Percentiles rank a stretch among this genome's conserved stretches.
phyloP scores from a whole-genome alignment of 768 basidiomycete genomes.

The Paxillus ammoniavirescens region DNA sequence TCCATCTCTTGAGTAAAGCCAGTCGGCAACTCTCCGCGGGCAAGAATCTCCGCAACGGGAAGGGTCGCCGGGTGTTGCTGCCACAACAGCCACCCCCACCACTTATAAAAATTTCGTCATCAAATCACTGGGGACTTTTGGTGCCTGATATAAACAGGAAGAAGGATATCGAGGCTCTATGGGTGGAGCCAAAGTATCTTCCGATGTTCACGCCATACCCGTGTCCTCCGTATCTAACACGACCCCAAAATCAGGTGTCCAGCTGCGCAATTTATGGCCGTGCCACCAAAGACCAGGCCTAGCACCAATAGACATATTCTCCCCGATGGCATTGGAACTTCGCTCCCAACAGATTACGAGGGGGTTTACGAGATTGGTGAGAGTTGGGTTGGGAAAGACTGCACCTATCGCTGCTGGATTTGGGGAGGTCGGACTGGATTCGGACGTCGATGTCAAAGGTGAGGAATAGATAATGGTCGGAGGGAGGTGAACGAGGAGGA shows the following conservation, averaged over 20 bases:
- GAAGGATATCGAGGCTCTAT: no score
- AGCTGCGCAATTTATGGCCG: constrained; percentile 17
- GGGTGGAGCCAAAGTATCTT: no score
- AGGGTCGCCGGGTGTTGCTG: no score
- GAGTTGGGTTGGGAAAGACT: constrained; percentile 22
- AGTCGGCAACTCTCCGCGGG: no score
- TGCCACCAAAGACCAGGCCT: constrained; percentile 46
- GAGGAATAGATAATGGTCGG: constrained; percentile 17
- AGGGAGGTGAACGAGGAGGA: constrained; percentile 79
- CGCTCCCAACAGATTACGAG: constrained; percentile 26
- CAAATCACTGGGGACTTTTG: no score
- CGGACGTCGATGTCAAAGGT: neutral
- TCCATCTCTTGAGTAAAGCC: no score
- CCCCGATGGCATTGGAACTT: neutral
- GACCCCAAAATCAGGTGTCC: constrained; percentile 13
- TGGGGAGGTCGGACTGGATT: neutral
- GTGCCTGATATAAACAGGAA: no score
- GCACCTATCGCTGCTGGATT: constrained; percentile 2
- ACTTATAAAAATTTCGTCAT: no score
- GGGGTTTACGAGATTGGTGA: constrained; percentile 18
- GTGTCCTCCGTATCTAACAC: neutral
- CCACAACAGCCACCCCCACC: no score
- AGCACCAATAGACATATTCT: constrained; percentile 1
- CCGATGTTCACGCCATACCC: no score
- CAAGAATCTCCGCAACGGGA: no score